These are phyloP conservation scores for Citrus reticulata DNA, from an alignment of 345 rosid genomes.

Conservation along the genomic window DNA sequence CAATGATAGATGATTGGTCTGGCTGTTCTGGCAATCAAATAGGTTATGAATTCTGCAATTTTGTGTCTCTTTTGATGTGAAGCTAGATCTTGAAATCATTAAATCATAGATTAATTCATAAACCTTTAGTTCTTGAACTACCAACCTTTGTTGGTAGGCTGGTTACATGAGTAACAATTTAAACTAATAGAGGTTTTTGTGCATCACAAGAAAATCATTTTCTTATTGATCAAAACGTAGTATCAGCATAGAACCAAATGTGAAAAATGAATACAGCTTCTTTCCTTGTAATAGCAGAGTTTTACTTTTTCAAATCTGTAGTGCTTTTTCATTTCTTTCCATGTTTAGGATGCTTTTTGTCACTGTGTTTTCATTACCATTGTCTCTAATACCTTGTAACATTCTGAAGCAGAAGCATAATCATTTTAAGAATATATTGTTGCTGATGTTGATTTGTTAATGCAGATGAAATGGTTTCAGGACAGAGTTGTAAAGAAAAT, in stretches of 20 bases:
- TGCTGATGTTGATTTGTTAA: neutral
- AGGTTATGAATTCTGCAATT: neutral
- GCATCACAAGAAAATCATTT: neutral
- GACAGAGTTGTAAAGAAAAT: neutral
- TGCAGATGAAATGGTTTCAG: neutral
- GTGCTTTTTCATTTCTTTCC: neutral
- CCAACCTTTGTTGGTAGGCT: neutral
- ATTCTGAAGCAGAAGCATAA: no score
- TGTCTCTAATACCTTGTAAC: neutral
- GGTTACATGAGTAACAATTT: neutral
- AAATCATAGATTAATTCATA: neutral
- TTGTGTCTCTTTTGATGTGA: neutral
- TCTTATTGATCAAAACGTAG: neutral
- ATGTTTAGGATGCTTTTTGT: neutral
- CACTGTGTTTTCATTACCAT: neutral
- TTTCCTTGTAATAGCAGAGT: neutral
- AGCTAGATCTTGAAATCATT: neutral
- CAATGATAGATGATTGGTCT: neutral
- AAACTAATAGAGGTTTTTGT: neutral
- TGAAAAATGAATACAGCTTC: neutral
- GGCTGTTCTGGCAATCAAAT: neutral
- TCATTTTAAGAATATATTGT: no score
- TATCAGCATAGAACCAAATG: no score
- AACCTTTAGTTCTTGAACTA: neutral
- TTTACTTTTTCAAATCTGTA: neutral